Percentiles rank a stretch among this genome's conserved stretches.
phyloP scores from a whole-genome alignment of 352 stramenopile species.

The Pythium myriotylum region DNA sequence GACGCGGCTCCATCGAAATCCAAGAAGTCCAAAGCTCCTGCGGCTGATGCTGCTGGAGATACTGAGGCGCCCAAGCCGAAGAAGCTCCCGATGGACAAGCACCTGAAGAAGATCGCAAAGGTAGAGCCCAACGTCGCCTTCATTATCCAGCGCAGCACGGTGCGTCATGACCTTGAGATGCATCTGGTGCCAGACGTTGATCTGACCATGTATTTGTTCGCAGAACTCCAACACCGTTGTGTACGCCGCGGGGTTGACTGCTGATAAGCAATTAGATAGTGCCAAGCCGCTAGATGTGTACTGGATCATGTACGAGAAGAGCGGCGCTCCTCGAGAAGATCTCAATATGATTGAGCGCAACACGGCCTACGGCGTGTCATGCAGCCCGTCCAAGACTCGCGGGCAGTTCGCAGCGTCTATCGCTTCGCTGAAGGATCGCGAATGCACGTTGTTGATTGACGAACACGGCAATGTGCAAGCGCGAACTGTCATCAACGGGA shows the following conservation, averaged over 20 bases:
- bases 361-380: conserved; percentile 72
- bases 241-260: conserved; percentile 57
- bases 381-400: conserved; percentile 31
- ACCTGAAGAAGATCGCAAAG: conserved; percentile 66
- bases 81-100: conserved; percentile 64
- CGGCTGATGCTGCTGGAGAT: conserved; percentile 4
- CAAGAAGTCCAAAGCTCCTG: conserved; percentile 15
- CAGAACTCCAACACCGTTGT: conserved; percentile 88
- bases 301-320: conserved; percentile 89
- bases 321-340: conserved; percentile 64
- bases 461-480: conserved; percentile 58
- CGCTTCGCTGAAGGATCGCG: conserved; percentile 72
- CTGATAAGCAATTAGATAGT: conserved; percentile 49
- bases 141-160: conserved; percentile 87
- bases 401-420: conserved; percentile 53
- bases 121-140: conserved; percentile 79
- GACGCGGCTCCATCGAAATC: too few species aligned
- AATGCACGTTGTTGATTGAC: conserved; percentile 61
- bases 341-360: conserved; percentile 88
- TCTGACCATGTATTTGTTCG: neutral
- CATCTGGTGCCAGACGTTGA: neutral
- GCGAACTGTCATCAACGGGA: conserved; percentile 69
- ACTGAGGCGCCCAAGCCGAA: conserved; percentile 35
- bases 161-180: conserved; percentile 27
- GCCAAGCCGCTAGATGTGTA: conserved; percentile 73